Conservation (phyloP, 169 alveolate species). For the Cryptosporidium muris region DNA sequence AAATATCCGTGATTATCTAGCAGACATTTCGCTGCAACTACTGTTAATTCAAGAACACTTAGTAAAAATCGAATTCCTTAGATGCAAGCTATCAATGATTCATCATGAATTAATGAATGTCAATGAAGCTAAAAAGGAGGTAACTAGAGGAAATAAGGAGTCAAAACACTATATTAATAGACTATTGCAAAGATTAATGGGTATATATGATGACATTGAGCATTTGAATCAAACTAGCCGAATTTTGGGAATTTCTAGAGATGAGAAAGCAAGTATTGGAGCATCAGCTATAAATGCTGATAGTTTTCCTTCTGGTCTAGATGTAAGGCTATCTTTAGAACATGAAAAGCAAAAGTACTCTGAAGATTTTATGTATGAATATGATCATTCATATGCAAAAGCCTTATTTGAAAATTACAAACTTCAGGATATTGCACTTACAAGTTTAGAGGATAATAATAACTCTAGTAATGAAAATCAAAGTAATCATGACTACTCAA, state of each 20-base stretch:
- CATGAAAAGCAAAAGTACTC: conserved; percentile 47
- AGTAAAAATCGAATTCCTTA: conserved; percentile 54
- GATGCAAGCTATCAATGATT: conserved; percentile 68
- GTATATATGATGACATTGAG: conserved; percentile 64
- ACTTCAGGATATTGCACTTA: conserved; percentile 11
- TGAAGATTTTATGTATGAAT: conserved; percentile 24
- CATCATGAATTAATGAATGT: conserved; percentile 67
- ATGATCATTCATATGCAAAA: conserved; percentile 56
- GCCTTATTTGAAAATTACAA: conserved; percentile 49
- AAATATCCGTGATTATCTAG: conserved; percentile 54
- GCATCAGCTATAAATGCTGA: not conserved
- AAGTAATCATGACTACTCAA: too few relatives aligned
- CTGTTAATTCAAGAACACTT: conserved; percentile 58
- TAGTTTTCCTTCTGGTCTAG: not conserved
- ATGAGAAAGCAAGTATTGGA: conserved; percentile 23
- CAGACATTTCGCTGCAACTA: conserved; percentile 59
- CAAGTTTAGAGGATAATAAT: not conserved
- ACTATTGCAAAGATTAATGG: conserved; percentile 52
- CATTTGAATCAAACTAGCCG: conserved; percentile 55
- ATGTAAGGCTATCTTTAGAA: conserved; percentile 10
- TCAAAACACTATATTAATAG: conserved; percentile 57
- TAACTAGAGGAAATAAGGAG: conserved; percentile 65
- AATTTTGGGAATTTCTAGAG: conserved; percentile 2
- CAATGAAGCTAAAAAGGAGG: conserved; percentile 54
- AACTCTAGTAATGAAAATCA: not conserved